Percentiles rank a stretch among this genome's conserved stretches.
Conservation (phyloP, 2,329 filamentous ascomycete genomes). For the Apiospora phragmitis region DNA sequence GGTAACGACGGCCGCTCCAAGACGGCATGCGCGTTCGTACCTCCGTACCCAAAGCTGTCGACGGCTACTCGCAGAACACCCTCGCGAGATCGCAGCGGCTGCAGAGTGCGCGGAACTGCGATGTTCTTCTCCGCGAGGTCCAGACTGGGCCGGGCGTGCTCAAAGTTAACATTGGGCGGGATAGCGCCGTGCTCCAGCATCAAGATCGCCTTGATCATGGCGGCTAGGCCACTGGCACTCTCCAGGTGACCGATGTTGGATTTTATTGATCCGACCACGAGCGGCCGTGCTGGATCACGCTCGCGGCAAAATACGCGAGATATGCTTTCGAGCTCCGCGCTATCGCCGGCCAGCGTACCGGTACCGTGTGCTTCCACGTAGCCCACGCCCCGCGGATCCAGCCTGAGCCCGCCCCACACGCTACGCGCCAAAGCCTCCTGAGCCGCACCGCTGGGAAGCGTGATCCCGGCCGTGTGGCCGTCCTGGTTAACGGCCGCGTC, state of each 20-base stretch:
- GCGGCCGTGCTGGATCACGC: neutral
- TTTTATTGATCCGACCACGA: slow-evolving; percentile 16
- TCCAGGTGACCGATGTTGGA: neutral
- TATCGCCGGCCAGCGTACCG: slow-evolving; percentile 24
- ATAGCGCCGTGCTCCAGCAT: slow-evolving; percentile 17
- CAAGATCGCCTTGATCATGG: slow-evolving; percentile 19
- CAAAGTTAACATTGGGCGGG: slow-evolving; percentile 16
- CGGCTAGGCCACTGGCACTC: slow-evolving; percentile 15
- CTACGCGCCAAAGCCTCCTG: slow-evolving; percentile 35
- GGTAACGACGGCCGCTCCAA: slow-evolving; percentile 21
- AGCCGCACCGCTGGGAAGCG: slow-evolving; percentile 28
- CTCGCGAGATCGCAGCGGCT: slow-evolving; percentile 13
- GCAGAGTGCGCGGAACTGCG: slow-evolving; percentile 1
- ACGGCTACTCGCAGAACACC: slow-evolving; percentile 25
- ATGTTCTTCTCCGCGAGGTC: slow-evolving; percentile 9
- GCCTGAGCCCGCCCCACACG: slow-evolving; percentile 34
- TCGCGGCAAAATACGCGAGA: neutral
- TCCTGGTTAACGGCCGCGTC: slow-evolving; percentile 37
- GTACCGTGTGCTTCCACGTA: slow-evolving; percentile 46
- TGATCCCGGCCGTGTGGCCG: slow-evolving; percentile 26
- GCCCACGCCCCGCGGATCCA: slow-evolving; percentile 25
- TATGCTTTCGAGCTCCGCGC: slow-evolving; percentile 25
- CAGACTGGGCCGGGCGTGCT: neutral
- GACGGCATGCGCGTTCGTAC: slow-evolving; percentile 33
- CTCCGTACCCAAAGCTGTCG: slow-evolving; percentile 36